Evolutionary conservation across 164 flowering plant species (phyloP), one percentile per base, ranked within the genome.

Genomic region (Vitis riparia): DNA sequence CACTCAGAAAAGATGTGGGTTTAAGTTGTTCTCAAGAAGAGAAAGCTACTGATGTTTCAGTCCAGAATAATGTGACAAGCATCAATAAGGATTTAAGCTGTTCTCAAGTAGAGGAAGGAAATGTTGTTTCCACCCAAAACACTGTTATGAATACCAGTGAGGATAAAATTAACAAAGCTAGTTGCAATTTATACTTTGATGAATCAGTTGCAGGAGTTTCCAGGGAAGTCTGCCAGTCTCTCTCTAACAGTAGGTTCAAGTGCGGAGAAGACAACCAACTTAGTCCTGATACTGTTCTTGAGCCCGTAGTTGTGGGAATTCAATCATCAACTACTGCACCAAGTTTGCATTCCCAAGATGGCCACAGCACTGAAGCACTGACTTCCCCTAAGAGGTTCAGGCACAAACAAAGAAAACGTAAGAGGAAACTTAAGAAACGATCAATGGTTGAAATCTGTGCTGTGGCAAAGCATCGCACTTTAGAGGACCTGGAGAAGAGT

Each of bases 341-440:
- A 15, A 65, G 44, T 53, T 55, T 48, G 19, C 58, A 16, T 13
- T 11, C 29, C 44, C 55, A 69, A 55, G 47, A 13, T n/a, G 58
- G 57, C 56, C 64, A 70, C 61, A 49, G 17, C 52, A n/a, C 64
- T 65, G 60, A 47, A 65, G 47, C 27, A 19, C 7, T 37, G 61
- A 57, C 63, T 15, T 50, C 70, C 32, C 17, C 66, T 29, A 73
- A 68, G 76, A 65, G 16, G 48, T 44, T 71, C 37, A 74, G 55
- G 32, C 27, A 29, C 49, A 73, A 73, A 30, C n/a, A 66, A 63
- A 73, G 57, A 67, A 70, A 61, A 55, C 62, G 55, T 6, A 79
- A 71, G 64, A 70, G 82, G 23, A 76, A 71, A 55, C 59, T 44
- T 63, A 79, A 76, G 66, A 79, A 58, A 58, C 67, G 74, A 37